Base-by-base conservation (phyloP, 225 moss, liverwort and hornwort species). In the Marchantia polymorpha region DNA sequence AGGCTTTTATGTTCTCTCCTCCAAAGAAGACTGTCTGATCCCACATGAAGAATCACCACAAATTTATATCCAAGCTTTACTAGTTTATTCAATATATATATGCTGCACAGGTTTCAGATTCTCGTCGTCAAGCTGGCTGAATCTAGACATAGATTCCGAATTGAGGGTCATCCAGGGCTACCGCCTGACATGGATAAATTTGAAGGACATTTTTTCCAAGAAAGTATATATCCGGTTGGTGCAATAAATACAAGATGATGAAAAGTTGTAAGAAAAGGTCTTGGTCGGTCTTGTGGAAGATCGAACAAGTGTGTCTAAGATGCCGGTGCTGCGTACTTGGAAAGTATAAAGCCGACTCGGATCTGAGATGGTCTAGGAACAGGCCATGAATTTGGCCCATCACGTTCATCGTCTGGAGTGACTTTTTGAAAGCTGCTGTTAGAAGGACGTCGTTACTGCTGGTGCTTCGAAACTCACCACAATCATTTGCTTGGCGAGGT, bases 401-500 rank as follows among this genome's bases (percentile, higher is more conserved):
- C 15, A 14, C 5, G 16, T 58, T 58, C 14, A 58, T 58, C 16
- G 0, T 5, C 58, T 12, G 16, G 1, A 6, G 23, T 6, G n/a
- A 61, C 61, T 22, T 61, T 7, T 19, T 17, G n/a, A 61, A 61
- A 23, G 39, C 39, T 39, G 39, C 39, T 39, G 39, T n/a, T 61
- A 61, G n/a, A 3, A 61, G 61, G 10, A 61, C n/a, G 39, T 39
- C 8, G 9, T 61, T 5, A 22, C 0, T 61, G n/a, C 16, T 61
- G 1, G 10, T n/a, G 61, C 20, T 39, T 7, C 30, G 30, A 48
- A 22, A 58, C 80, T 65, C 78, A 96, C 95, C 89, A 94, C 90
- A 76, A 88, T 83, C 94, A 96, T 96, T 69, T 94, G 94, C 77
- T 96, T 94, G 39, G 90, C 90, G 7, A 96, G 77, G 69, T 86